These are phyloP conservation scores for Russula foetens DNA, from an alignment of 768 basidiomycete species.

Conservation along the genomic window DNA sequence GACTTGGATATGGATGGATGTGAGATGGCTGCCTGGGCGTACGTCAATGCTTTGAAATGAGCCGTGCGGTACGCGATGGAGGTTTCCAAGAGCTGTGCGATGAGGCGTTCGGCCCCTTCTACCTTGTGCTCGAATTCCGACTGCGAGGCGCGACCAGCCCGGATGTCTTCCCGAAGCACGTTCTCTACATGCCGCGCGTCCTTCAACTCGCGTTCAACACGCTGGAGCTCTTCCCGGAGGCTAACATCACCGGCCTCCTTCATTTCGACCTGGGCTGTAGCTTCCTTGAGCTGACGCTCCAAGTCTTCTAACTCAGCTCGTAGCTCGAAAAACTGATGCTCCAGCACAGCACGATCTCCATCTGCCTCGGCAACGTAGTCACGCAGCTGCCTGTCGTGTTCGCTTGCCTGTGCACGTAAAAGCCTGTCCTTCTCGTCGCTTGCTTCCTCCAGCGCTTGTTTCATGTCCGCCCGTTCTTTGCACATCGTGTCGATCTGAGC, in stretches of 20 bases:
- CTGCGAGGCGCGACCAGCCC: conserved; percentile 58
- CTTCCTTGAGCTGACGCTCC: conserved; percentile 55
- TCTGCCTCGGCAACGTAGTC: conserved; percentile 92
- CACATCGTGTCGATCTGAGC: conserved; percentile 63
- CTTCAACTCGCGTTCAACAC: conserved; percentile 60
- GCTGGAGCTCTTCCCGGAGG: conserved; percentile 64
- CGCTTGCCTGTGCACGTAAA: conserved; percentile 62
- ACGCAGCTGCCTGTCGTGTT: conserved; percentile 57
- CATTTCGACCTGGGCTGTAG: conserved; percentile 52
- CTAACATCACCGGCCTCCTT: conserved; percentile 59
- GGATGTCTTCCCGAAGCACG: conserved; percentile 65
- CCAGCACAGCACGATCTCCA: conserved; percentile 86
- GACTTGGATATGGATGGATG: conserved; percentile 42
- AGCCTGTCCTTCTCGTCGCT: conserved; percentile 73
- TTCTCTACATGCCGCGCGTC: conserved; percentile 61
- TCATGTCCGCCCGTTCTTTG: conserved; percentile 63
- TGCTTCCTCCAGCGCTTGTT: conserved; percentile 58
- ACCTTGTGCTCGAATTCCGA: conserved; percentile 58
- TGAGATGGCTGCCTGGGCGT: conserved; percentile 48
- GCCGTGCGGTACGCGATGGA: conserved; percentile 71
- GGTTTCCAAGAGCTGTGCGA: conserved; percentile 77
- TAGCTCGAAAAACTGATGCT: conserved; percentile 76
- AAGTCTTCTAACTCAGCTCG: conserved; percentile 52
- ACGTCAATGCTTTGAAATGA: conserved; percentile 61
- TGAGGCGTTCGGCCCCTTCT: conserved; percentile 57